Evolutionary conservation across 2,329 filamentous ascomycete species (phyloP).

Genomic region (Apiospora koreana): DNA sequence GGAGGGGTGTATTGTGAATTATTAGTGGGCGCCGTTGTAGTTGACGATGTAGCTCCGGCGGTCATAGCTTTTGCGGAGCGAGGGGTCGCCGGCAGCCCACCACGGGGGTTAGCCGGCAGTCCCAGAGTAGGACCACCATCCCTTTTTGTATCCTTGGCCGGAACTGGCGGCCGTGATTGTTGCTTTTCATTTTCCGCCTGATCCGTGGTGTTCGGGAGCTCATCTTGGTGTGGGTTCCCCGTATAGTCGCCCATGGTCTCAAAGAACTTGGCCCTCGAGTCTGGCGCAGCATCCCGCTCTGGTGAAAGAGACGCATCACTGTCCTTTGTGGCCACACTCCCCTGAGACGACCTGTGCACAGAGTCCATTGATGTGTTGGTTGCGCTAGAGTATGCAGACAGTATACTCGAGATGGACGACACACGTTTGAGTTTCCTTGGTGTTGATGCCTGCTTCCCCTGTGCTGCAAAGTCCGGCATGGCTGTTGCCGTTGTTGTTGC

Average conservation of each 20-base stretch:
- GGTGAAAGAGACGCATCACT: constrained; percentile 37
- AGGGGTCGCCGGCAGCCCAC: constrained; percentile 17
- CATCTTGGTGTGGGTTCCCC: constrained; percentile 27
- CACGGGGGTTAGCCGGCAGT: constrained; percentile 26
- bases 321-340: constrained; percentile 36
- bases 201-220: constrained; percentile 14
- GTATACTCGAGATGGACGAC: constrained; percentile 54
- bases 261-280: constrained; percentile 21
- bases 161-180: constrained; percentile 30
- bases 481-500: background rate
- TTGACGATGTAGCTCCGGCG: constrained; percentile 18
- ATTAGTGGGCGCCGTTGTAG: constrained; percentile 23
- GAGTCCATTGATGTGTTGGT: constrained; percentile 40
- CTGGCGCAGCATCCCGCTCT: constrained; percentile 26
- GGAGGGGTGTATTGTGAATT: constrained; percentile 20
- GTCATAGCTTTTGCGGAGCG: constrained; percentile 10
- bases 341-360: constrained; percentile 43
- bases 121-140: constrained; percentile 12
- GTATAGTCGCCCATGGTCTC: constrained; percentile 26
- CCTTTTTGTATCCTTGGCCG: constrained; percentile 29
- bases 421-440: constrained; percentile 39
- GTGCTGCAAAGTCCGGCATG: constrained; percentile 10
- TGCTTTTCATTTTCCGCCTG: constrained; percentile 22
- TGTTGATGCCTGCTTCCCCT: constrained; percentile 14
- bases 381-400: constrained; percentile 56